Evolutionary conservation across 768 basidiomycete species (phyloP).

Genomic region (Termitomyces sp.): DNA sequence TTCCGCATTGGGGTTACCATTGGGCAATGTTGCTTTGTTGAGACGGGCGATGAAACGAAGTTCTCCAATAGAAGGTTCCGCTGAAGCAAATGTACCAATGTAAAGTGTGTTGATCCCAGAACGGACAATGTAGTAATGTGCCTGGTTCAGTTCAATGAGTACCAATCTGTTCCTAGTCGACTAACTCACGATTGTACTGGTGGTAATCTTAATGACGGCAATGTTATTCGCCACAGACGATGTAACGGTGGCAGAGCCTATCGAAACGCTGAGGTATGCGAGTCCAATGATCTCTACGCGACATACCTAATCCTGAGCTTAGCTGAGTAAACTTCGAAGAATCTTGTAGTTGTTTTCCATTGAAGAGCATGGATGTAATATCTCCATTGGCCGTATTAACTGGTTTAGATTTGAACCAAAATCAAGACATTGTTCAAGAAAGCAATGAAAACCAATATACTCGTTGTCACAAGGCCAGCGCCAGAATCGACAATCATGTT

Average conservation of each 20-base stretch:
- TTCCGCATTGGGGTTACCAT: slow-evolving; percentile 32
- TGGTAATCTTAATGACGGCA: slow-evolving; percentile 35
- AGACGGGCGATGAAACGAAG: slow-evolving; percentile 44
- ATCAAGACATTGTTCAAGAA: not conserved
- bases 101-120: slow-evolving; percentile 40
- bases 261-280: not conserved
- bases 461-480: slow-evolving; percentile 37
- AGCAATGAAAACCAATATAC: slow-evolving; percentile 17
- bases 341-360: slow-evolving; percentile 42
- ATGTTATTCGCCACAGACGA: slow-evolving; percentile 35
- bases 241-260: slow-evolving; percentile 36
- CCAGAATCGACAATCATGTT: slow-evolving; percentile 39
- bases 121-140: slow-evolving; percentile 41
- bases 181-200: slow-evolving; percentile 34
- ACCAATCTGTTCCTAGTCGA: not conserved
- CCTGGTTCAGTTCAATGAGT: slow-evolving; percentile 18
- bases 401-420: slow-evolving; percentile 7
- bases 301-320: slow-evolving; percentile 37
- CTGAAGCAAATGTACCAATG: slow-evolving; percentile 40
- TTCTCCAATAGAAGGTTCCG: slow-evolving; percentile 42
- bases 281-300: not conserved
- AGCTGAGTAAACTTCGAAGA: slow-evolving; percentile 39
- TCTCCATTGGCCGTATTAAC: slow-evolving; percentile 40
- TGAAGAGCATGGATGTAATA: slow-evolving; percentile 39
- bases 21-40: slow-evolving; percentile 32